phyloP scores from a whole-genome alignment of 257 asterid species.

The Echium plantagineum region DNA sequence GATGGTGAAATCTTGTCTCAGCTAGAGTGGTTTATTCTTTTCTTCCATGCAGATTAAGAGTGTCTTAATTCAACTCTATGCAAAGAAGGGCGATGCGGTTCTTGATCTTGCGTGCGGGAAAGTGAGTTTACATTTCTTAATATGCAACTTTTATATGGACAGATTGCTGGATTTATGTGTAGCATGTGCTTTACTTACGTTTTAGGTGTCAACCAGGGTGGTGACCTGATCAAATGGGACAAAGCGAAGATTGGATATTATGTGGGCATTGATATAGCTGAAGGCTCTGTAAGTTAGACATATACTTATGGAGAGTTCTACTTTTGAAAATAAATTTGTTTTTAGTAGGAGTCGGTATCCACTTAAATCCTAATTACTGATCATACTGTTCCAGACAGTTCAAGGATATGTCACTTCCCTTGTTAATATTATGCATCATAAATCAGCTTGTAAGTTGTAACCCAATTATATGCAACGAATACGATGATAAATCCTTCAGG shows the following conservation, averaged over 20 bases:
- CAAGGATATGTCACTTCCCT: background rate
- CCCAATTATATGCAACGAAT: too few species aligned
- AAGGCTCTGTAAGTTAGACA: slow-evolving; percentile 68
- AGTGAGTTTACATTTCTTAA: slow-evolving; percentile 30
- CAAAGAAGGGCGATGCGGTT: slow-evolving; percentile 79
- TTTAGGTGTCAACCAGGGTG: slow-evolving; percentile 53
- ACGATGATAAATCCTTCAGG: too few species aligned
- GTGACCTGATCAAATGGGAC: slow-evolving; percentile 98
- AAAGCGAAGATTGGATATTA: slow-evolving; percentile 90
- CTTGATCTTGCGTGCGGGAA: slow-evolving; percentile 99
- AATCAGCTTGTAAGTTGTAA: background rate
- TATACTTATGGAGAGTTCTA: background rate
- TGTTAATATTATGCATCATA: background rate
- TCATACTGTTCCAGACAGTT: background rate
- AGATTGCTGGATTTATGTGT: background rate
- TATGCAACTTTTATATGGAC: background rate
- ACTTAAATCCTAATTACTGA: background rate
- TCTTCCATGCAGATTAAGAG: slow-evolving; percentile 65
- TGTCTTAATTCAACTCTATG: slow-evolving; percentile 79
- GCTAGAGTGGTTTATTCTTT: slow-evolving; percentile 2
- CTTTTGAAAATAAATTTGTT: too few species aligned
- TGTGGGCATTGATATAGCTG: slow-evolving; percentile 91
- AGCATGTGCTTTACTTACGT: background rate
- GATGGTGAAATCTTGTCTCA: background rate
- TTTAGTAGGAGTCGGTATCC: background rate